These are phyloP conservation scores for Cryptosporidium baileyi DNA, from an alignment of 169 alveolate species.

Conservation along the genomic window DNA sequence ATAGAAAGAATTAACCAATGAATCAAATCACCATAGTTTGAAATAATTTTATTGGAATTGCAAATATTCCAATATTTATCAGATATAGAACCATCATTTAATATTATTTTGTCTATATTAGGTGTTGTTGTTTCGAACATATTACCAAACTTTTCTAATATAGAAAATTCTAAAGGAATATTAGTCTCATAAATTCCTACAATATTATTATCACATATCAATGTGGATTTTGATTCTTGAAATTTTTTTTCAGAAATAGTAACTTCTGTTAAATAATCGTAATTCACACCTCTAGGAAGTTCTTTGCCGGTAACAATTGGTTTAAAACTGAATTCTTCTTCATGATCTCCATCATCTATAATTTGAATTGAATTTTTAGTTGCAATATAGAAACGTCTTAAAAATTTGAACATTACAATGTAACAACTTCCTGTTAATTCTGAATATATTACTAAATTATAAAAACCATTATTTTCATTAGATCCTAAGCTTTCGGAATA, in stretches of 20 bases:
- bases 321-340: slow-evolving; percentile 10
- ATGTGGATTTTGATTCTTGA: slow-evolving; percentile 28
- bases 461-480: neutral
- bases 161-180: slow-evolving; percentile 51
- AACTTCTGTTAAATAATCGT: slow-evolving; percentile 44
- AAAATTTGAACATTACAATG: slow-evolving; percentile 29
- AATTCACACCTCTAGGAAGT: slow-evolving; percentile 63
- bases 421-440: slow-evolving; percentile 7
- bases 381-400: slow-evolving; percentile 46
- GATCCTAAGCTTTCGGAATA: too few species aligned
- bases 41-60: neutral
- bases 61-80: slow-evolving; percentile 18
- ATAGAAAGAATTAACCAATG: slow-evolving; percentile 36
- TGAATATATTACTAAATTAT: slow-evolving; percentile 32
- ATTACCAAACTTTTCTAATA: slow-evolving; percentile 42
- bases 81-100: slow-evolving; percentile 2
- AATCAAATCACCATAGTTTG: slow-evolving; percentile 11
- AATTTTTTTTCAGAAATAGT: slow-evolving; percentile 38
- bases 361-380: slow-evolving; percentile 16
- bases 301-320: slow-evolving; percentile 28
- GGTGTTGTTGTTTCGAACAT: slow-evolving; percentile 52
- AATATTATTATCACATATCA: slow-evolving; percentile 40
- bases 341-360: neutral
- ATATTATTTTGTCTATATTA: slow-evolving; percentile 6
- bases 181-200: slow-evolving; percentile 58